A percentile compares a stretch with the other conserved stretches of the same genome.
These are phyloP conservation scores for Lentinula raphanica DNA, from an alignment of 768 basidiomycete genomes.

Conservation along the genomic window DNA sequence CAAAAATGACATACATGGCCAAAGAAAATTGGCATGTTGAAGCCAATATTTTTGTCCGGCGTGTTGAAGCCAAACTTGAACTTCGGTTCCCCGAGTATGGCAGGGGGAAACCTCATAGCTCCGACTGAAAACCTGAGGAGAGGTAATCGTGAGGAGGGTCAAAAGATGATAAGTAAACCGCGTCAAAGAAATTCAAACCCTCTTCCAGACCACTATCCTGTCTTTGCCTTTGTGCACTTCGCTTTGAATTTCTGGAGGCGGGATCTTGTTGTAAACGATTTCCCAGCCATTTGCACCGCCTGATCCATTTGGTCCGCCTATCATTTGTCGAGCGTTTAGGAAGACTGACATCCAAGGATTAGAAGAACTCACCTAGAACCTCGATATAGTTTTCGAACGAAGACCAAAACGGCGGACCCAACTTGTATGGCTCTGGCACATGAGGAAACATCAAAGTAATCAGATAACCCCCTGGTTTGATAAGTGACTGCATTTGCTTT, in stretches of 20 bases:
- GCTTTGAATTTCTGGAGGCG: conserved; percentile 29
- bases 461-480: conserved; percentile 59
- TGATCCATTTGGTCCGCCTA: background rate
- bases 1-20: background rate
- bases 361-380: conserved; percentile 29
- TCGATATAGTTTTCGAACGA: conserved; percentile 51
- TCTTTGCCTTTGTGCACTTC: conserved; percentile 40
- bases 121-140: background rate
- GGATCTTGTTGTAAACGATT: conserved; percentile 49
- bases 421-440: conserved; percentile 29
- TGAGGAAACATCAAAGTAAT: conserved; percentile 59
- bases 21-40: background rate
- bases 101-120: background rate
- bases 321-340: no score
- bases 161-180: background rate
- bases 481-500: conserved; percentile 44
- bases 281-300: conserved; percentile 33
- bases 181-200: conserved; percentile 8
- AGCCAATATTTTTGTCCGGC: background rate
- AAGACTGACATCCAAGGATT: background rate
- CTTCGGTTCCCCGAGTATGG: background rate
- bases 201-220: conserved; percentile 51
- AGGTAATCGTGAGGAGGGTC: background rate
- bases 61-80: background rate
- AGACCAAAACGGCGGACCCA: conserved; percentile 62